These are phyloP conservation scores for Claviceps maximensis DNA, from an alignment of 2,329 filamentous ascomycete species.

Conservation along the genomic window DNA sequence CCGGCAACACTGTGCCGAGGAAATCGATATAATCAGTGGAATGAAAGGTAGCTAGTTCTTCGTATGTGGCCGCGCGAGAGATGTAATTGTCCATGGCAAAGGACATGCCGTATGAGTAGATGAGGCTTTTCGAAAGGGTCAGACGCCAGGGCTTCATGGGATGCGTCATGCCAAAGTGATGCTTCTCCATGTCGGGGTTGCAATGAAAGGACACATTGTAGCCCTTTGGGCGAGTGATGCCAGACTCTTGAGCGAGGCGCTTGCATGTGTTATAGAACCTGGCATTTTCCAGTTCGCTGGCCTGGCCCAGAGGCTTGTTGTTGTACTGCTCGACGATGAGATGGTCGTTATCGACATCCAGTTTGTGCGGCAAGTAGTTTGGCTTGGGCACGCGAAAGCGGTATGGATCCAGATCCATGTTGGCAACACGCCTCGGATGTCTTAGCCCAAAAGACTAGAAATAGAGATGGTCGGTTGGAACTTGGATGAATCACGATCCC, in stretches of 20 bases:
- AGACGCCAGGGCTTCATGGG: constrained; percentile 99
- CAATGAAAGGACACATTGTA: constrained; percentile 92
- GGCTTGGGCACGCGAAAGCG: constrained; percentile 41
- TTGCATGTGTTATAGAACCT: constrained; percentile 45
- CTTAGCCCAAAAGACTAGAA: background rate
- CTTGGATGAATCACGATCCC: background rate
- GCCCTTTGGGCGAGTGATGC: constrained; percentile 67
- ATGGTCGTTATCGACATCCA: constrained; percentile 37
- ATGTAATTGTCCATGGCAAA: constrained; percentile 94
- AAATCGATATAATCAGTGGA: constrained; percentile 84
- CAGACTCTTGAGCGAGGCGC: constrained; percentile 44
- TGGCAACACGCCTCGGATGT: background rate
- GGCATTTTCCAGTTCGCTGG: constrained; percentile 41
- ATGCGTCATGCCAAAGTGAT: constrained; percentile 93
- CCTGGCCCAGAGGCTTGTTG: constrained; percentile 33
- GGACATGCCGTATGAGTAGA: constrained; percentile 90
- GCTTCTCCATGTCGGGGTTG: constrained; percentile 86
- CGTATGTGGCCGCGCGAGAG: constrained; percentile 68
- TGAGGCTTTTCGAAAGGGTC: constrained; percentile 86
- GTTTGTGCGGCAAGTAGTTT: constrained; percentile 45
- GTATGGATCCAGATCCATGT: constrained; percentile 33
- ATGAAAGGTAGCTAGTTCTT: constrained; percentile 81
- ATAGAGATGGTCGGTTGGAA: background rate
- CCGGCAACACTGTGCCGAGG: constrained; percentile 57
- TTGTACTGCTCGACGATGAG: constrained; percentile 38